Conservation (phyloP, 2,329 filamentous ascomycete species). For the Blastomyces percursus region DNA sequence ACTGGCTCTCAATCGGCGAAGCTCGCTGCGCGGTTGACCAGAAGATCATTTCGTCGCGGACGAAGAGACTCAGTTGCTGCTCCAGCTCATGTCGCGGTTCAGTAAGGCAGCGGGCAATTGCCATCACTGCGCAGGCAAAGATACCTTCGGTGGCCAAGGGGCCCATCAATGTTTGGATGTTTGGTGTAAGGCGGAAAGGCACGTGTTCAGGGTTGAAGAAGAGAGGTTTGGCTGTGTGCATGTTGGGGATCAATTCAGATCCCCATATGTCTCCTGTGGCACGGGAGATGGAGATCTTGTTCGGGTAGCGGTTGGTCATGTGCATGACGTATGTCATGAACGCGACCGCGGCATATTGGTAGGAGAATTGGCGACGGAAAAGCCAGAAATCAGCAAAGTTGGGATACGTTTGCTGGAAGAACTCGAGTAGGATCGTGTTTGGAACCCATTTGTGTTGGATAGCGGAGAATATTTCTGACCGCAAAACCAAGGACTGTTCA, state of each 20-base stretch:
- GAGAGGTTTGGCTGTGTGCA: constrained; percentile 71
- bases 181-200: constrained; percentile 93
- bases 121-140: constrained; percentile 91
- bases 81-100: constrained; percentile 77
- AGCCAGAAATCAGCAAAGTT: constrained; percentile 94
- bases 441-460: constrained; percentile 93
- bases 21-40: constrained; percentile 74
- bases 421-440: constrained; percentile 68
- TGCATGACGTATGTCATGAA: constrained; percentile 99
- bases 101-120: constrained; percentile 84
- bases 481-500: constrained; percentile 60
- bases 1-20: constrained; percentile 52
- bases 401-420: constrained; percentile 79
- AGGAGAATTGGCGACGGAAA: constrained; percentile 93
- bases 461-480: constrained; percentile 83
- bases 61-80: constrained; percentile 86
- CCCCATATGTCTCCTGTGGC: constrained; percentile 91
- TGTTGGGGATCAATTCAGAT: constrained; percentile 81
- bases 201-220: constrained; percentile 95
- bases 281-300: constrained; percentile 86
- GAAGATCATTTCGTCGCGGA: constrained; percentile 94
- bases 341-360: constrained; percentile 86
- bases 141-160: constrained; percentile 93
- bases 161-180: constrained; percentile 91
- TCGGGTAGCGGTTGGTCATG: constrained; percentile 91